Percentiles rank a stretch among this genome's conserved stretches.
Evolutionary conservation across 495 filamentous ascomycete genomes (phyloP).

Genomic region (Tuber borchii): DNA sequence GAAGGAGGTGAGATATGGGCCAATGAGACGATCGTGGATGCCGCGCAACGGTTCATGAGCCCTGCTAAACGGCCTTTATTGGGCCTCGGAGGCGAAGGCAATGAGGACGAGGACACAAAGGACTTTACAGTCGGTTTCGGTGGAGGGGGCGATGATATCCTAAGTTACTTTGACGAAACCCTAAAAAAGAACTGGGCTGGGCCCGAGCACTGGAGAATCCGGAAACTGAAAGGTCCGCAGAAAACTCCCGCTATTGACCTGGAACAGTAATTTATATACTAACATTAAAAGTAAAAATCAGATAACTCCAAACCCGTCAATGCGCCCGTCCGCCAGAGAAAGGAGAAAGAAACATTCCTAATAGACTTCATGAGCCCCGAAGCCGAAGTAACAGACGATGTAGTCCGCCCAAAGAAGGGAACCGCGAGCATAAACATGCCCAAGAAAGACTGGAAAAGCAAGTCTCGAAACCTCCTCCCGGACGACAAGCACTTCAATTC

Average conservation of each 20-base stretch:
- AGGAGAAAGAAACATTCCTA: constrained; percentile 93
- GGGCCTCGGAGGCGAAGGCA: constrained; percentile 50
- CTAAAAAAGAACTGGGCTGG: constrained; percentile 97
- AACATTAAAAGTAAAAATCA: constrained; percentile 53
- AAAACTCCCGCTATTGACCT: not conserved
- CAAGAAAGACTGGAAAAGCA: constrained; percentile 91
- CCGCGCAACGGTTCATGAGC: constrained; percentile 43
- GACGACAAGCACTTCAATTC: constrained; percentile 99
- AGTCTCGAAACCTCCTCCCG: constrained; percentile 83
- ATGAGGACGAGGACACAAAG: constrained; percentile 58
- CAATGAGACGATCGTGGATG: constrained; percentile 55
- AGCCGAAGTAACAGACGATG: constrained; percentile 61
- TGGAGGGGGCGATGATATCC: constrained; percentile 76
- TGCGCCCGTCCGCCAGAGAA: constrained; percentile 47
- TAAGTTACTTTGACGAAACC: constrained; percentile 94
- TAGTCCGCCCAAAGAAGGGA: constrained; percentile 77
- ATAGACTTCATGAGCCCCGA: constrained; percentile 78
- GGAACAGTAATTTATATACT: constrained; percentile 46
- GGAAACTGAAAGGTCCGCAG: constrained; percentile 64
- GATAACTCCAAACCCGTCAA: constrained; percentile 48
- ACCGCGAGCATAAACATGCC: constrained; percentile 75
- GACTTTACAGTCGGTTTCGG: constrained; percentile 55
- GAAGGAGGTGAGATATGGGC: constrained; percentile 67
- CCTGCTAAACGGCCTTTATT: constrained; percentile 37
- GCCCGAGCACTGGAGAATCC: constrained; percentile 96